Evolutionary conservation across 805 yeast genomes (phyloP).

Genomic region (Wickerhamomyces pijperi): DNA sequence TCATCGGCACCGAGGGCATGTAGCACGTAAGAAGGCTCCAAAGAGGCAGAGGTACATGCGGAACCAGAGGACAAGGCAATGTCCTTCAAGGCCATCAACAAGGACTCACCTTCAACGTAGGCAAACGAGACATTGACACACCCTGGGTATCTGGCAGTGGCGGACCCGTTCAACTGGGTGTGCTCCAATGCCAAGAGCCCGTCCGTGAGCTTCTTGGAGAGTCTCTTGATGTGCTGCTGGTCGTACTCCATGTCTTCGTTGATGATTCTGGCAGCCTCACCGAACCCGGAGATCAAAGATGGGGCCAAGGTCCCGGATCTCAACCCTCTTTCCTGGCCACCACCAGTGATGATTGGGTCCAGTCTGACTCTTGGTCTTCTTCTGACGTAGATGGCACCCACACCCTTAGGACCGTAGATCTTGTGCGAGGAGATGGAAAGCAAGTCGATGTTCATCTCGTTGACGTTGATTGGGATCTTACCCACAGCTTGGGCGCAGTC

Average conservation of each 20-base stretch:
- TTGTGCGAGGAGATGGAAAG: slow-evolving; percentile 93
- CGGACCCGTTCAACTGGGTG: slow-evolving; percentile 83
- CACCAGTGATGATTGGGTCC: slow-evolving; percentile 91
- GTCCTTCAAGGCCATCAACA: slow-evolving; percentile 94
- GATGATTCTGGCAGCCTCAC: slow-evolving; percentile 91
- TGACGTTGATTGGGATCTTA: slow-evolving; percentile 85
- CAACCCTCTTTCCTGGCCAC: slow-evolving; percentile 98
- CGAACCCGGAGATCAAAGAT: slow-evolving; percentile 91
- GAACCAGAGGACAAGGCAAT: slow-evolving; percentile 94
- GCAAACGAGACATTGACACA: slow-evolving; percentile 97
- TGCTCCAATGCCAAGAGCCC: slow-evolving; percentile 77
- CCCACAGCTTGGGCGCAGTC: slow-evolving; percentile 98
- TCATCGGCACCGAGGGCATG: slow-evolving; percentile 98
- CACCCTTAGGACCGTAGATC: slow-evolving; percentile 96
- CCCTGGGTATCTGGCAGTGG: slow-evolving; percentile 68
- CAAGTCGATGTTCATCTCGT: slow-evolving; percentile 84
- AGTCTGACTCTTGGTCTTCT: slow-evolving; percentile 97
- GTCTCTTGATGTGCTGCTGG: slow-evolving; percentile 50
- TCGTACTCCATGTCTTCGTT: slow-evolving; percentile 65
- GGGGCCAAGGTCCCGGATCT: slow-evolving; percentile 96
- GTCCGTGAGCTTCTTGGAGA: slow-evolving; percentile 62
- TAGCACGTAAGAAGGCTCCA: slow-evolving; percentile 94
- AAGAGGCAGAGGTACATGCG: slow-evolving; percentile 96
- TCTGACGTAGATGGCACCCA: slow-evolving; percentile 90
- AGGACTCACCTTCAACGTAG: slow-evolving; percentile 94